phyloP scores from a whole-genome alignment of 2,329 filamentous ascomycete species.

The Fusarium domesticum region DNA sequence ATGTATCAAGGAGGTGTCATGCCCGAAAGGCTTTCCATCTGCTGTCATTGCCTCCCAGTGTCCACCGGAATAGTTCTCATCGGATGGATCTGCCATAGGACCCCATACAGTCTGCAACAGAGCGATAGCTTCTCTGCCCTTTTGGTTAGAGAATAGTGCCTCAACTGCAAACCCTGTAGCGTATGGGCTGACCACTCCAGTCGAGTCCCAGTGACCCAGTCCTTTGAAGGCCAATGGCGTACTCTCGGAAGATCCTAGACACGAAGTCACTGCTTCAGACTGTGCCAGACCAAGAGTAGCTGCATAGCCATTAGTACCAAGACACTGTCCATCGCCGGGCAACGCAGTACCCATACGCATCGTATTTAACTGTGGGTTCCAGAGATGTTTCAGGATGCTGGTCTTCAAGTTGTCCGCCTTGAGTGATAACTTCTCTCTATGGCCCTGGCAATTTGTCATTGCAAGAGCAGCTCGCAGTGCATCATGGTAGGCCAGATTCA shows the following conservation, averaged over 20 bases:
- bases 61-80: slow-evolving; percentile 1
- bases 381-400: neutral
- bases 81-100: neutral
- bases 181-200: neutral
- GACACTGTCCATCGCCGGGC: neutral
- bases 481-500: neutral
- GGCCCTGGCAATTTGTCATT: neutral
- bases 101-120: neutral
- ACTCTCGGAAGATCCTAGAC: neutral
- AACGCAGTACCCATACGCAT: neutral
- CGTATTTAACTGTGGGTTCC: neutral
- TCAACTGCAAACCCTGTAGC: neutral
- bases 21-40: neutral
- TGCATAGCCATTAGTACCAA: neutral
- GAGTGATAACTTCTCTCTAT: neutral
- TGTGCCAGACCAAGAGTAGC: neutral
- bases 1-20: neutral
- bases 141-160: neutral
- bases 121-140: neutral
- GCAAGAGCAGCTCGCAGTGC: neutral
- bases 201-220: neutral
- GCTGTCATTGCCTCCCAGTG: slow-evolving; percentile 4
- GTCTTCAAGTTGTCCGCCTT: neutral
- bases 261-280: neutral
- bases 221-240: neutral